Conservation (phyloP, 352 stramenopile species). For the Pythium guiyangense region DNA sequence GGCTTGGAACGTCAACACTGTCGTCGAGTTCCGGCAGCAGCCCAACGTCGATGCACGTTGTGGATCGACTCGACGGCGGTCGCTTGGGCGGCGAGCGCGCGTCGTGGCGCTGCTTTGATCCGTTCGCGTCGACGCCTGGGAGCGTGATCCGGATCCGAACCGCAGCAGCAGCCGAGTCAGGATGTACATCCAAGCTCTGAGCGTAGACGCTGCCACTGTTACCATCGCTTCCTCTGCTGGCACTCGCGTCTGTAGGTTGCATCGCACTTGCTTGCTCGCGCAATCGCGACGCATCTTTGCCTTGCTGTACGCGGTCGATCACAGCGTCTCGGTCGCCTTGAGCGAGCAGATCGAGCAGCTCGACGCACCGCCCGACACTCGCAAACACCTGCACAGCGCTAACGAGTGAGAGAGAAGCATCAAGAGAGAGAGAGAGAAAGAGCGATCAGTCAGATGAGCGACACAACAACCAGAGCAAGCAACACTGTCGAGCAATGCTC, state of each 20-base stretch:
- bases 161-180: slow-evolving; percentile 13
- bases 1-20: not conserved
- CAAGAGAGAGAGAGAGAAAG: not conserved
- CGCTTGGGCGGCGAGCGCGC: slow-evolving; percentile 2
- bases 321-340: slow-evolving; percentile 17
- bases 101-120: not conserved
- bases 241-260: not conserved
- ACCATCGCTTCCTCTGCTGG: not conserved
- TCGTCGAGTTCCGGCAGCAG: not conserved
- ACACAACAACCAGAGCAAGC: too few relatives aligned
- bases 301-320: slow-evolving; percentile 20
- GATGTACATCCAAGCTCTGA: not conserved
- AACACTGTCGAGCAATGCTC: slow-evolving; percentile 2
- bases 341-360: slow-evolving; percentile 26
- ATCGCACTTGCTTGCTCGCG: slow-evolving; percentile 7
- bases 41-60: not conserved
- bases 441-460: not conserved
- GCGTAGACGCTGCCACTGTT: not conserved
- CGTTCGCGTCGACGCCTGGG: slow-evolving; percentile 21
- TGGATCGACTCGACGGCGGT: not conserved
- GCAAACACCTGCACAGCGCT: slow-evolving; percentile 26
- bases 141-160: slow-evolving; percentile 38
- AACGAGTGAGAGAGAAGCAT: too few relatives aligned
- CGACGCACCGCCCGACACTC: slow-evolving; percentile 24
- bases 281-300: slow-evolving; percentile 20